These are phyloP conservation scores for Geotrichum citri-aurantii DNA, from an alignment of 1,139 yeast genomes.

Conservation along the genomic window DNA sequence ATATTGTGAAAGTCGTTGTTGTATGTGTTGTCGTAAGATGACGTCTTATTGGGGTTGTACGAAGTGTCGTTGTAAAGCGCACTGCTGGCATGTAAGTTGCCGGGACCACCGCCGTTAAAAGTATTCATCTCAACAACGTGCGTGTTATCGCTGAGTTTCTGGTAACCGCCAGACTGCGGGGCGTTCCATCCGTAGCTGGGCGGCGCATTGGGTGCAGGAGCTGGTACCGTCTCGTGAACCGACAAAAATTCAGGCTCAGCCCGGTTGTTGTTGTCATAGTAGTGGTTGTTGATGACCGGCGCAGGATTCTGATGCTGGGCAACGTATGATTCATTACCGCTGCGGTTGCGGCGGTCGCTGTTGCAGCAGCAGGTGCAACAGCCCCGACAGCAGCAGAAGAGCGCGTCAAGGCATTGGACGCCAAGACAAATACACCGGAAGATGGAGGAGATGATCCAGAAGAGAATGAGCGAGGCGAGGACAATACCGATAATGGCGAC, in stretches of 20 bases:
- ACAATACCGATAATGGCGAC: conserved; percentile 71
- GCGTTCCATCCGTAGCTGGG: not conserved
- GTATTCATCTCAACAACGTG: conserved; percentile 9
- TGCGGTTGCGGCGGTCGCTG: not conserved
- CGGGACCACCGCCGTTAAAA: not conserved
- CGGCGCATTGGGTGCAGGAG: not conserved
- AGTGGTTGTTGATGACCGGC: conserved; percentile 10
- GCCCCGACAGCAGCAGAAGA: conserved; percentile 39
- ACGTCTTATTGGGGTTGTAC: conserved; percentile 10
- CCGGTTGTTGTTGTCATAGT: not conserved
- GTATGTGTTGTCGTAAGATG: conserved; percentile 4
- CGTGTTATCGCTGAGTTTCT: conserved; percentile 7
- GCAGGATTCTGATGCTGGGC: not conserved
- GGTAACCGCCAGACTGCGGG: conserved; percentile 9
- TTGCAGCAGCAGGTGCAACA: conserved; percentile 15
- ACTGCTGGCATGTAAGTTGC: not conserved
- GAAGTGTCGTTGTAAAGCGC: conserved; percentile 6
- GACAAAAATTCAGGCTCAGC: conserved; percentile 4
- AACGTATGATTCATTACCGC: conserved; percentile 7
- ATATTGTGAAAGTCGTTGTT: conserved; percentile 3
- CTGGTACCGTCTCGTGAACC: conserved; percentile 2
- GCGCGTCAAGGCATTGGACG: conserved; percentile 36
- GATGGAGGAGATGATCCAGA: conserved; percentile 41
- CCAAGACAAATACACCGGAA: conserved; percentile 42
- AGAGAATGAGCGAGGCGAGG: conserved; percentile 41